Evolutionary conservation across 83 land plant genomes (phyloP).

Genomic region (Diphasiastrum complanatum): DNA sequence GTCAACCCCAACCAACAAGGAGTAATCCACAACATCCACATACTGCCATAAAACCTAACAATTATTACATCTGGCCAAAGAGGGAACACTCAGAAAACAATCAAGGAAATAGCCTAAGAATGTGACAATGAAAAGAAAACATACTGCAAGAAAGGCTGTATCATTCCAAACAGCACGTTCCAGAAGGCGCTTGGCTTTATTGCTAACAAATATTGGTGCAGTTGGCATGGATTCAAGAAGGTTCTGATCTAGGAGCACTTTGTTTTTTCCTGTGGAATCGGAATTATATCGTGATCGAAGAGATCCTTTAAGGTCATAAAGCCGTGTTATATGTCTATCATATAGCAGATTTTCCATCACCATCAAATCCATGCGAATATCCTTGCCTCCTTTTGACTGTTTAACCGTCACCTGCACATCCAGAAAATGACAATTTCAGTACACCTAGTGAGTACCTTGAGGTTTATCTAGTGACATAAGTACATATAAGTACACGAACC

Average conservation of each 20-base stretch:
- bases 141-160: conserved; percentile 10
- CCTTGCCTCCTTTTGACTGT: conserved; percentile 10
- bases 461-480: background rate
- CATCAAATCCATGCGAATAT: conserved; percentile 12
- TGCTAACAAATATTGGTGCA: conserved; percentile 13
- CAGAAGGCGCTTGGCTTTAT: conserved; percentile 10
- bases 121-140: background rate
- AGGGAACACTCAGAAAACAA: background rate
- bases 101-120: conserved; percentile 1
- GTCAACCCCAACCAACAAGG: conserved; percentile 73
- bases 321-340: conserved; percentile 9
- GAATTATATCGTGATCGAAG: conserved; percentile 10
- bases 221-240: conserved; percentile 16
- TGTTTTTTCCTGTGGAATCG: conserved; percentile 4
- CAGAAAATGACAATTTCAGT: background rate
- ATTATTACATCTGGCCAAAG: background rate
- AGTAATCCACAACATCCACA: conserved; percentile 82
- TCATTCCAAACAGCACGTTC: conserved; percentile 17
- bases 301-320: conserved; percentile 11
- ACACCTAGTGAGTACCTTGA: background rate
- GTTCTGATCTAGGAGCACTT: conserved; percentile 9
- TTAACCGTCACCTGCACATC: conserved; percentile 5
- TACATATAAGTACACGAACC: too few species aligned
- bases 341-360: conserved; percentile 14
- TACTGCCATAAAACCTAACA: conserved; percentile 35